These are phyloP conservation scores for Kodamaea arcana DNA, from an alignment of 1,139 yeast species.

Conservation along the genomic window DNA sequence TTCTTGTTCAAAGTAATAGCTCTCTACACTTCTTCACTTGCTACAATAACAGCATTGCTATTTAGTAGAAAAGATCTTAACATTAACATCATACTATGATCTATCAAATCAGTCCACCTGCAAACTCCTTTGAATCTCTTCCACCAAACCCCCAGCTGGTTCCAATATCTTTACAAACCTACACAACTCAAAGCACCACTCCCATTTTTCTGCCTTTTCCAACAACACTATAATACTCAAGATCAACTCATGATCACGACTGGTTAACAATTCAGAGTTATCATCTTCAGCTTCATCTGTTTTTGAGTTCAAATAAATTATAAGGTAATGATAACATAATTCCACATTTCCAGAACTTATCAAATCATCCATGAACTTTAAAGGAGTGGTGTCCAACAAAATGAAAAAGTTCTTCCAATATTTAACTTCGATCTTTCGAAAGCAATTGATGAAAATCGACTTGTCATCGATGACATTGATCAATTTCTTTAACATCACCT, in stretches of 20 bases:
- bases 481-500: slow-evolving; percentile 19
- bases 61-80: too few species aligned
- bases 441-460: slow-evolving; percentile 38
- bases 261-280: slow-evolving; percentile 16
- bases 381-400: slow-evolving; percentile 33
- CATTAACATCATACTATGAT: background rate
- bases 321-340: slow-evolving; percentile 40
- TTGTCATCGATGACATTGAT: slow-evolving; percentile 28
- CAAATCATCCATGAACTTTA: slow-evolving; percentile 35
- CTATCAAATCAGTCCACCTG: background rate
- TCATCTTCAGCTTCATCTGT: slow-evolving; percentile 20
- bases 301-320: slow-evolving; percentile 40
- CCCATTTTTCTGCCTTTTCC: slow-evolving; percentile 33
- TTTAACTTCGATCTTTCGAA: slow-evolving; percentile 40
- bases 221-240: slow-evolving; percentile 33
- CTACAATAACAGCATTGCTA: too few species aligned
- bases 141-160: slow-evolving; percentile 17
- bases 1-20: too few species aligned
- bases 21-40: too few species aligned
- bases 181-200: slow-evolving; percentile 45
- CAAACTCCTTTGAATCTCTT: slow-evolving; percentile 1
- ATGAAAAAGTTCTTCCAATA: slow-evolving; percentile 39
- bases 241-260: slow-evolving; percentile 31
- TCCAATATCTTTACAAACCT: slow-evolving; percentile 42
- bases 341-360: slow-evolving; percentile 34